Conservation (phyloP, 805 yeast species). For the Zygosaccharomyces siamensis region DNA sequence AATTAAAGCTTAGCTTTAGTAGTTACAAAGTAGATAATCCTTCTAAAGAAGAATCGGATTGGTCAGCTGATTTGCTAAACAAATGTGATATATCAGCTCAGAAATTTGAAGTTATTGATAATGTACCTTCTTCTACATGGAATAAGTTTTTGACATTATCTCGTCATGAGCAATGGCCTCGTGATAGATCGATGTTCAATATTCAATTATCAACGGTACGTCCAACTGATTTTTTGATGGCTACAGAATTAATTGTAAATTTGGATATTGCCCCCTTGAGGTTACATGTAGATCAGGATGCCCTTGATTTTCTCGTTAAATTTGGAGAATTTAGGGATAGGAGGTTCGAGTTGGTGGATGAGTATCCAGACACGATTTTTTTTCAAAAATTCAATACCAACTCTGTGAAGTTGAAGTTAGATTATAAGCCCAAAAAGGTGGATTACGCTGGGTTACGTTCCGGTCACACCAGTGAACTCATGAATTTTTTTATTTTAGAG, state of each 20-base stretch:
- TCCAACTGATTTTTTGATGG: constrained; percentile 60
- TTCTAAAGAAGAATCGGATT: constrained; percentile 25
- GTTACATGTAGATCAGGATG: constrained; percentile 87
- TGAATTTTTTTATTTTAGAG: constrained; percentile 84
- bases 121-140: constrained; percentile 87
- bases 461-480: constrained; percentile 77
- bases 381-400: constrained; percentile 64
- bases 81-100: constrained; percentile 46
- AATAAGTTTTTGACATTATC: constrained; percentile 70
- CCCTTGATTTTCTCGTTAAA: constrained; percentile 74
- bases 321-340: constrained; percentile 76
- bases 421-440: constrained; percentile 86
- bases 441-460: constrained; percentile 81
- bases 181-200: constrained; percentile 59
- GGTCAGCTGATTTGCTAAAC: constrained; percentile 45
- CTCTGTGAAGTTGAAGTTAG: constrained; percentile 60
- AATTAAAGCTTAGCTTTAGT: constrained; percentile 45
- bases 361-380: constrained; percentile 58
- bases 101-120: constrained; percentile 62
- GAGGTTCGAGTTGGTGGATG: constrained; percentile 56
- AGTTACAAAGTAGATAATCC: constrained; percentile 49
- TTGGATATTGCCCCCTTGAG: constrained; percentile 64
- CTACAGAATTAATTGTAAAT: constrained; percentile 58
- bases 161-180: constrained; percentile 59
- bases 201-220: constrained; percentile 53